Evolutionary conservation across 306 rosid genomes (phyloP).

Genomic region (Amphicarpaea edgeworthii): DNA sequence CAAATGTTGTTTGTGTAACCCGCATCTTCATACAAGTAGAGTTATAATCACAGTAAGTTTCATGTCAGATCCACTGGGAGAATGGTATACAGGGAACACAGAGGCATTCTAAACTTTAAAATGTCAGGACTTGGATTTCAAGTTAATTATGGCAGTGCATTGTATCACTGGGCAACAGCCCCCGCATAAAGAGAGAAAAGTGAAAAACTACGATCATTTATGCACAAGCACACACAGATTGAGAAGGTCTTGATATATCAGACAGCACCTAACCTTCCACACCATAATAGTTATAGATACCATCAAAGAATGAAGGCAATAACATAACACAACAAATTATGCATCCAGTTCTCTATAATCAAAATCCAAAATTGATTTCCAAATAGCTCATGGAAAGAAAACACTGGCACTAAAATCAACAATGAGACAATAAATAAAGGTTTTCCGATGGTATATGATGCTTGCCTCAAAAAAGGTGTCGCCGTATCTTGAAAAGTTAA

Average conservation of each 20-base stretch:
- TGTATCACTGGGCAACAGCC: background rate
- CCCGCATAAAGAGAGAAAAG: background rate
- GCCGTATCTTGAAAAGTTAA: constrained; percentile 97
- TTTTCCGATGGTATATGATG: constrained; percentile 18
- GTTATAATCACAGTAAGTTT: too few species aligned
- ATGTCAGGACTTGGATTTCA: background rate
- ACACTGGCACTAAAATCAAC: constrained; percentile 7
- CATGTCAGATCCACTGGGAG: too few species aligned
- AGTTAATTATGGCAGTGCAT: background rate
- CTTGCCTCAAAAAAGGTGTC: constrained; percentile 97
- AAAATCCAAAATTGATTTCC: constrained; percentile 5
- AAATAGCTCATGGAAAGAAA: constrained; percentile 1
- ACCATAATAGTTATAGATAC: constrained; percentile 19
- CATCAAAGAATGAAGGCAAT: background rate
- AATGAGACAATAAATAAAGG: background rate
- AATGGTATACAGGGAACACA: too few species aligned
- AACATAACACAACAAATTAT: background rate
- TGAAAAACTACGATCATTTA: background rate
- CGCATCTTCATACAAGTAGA: too few species aligned
- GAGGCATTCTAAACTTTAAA: background rate
- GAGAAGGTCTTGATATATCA: constrained; percentile 3
- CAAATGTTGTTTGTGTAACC: too few species aligned
- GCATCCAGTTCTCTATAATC: background rate
- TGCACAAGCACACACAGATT: background rate
- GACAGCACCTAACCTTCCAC: constrained; percentile 4